phyloP scores from a whole-genome alignment of 208 protist species.

The Leishmania tropica region DNA sequence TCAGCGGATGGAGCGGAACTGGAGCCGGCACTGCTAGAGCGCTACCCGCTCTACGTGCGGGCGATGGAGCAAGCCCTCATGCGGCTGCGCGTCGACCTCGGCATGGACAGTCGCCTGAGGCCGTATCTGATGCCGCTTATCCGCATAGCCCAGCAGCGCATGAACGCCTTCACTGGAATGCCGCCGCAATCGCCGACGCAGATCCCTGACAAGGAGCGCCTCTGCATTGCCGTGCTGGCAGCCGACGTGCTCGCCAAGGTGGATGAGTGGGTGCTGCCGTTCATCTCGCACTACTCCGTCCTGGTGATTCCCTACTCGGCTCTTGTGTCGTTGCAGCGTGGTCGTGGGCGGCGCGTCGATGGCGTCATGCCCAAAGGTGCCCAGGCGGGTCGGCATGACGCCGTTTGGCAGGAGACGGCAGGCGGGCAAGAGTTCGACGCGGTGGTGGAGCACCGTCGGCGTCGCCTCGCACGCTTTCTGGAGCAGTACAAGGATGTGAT shows the following conservation, averaged over 20 bases:
- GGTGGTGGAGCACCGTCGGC: slow-evolving; percentile 54
- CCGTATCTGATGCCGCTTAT: slow-evolving; percentile 70
- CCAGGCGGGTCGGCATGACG: slow-evolving; percentile 37
- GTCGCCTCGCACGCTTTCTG: slow-evolving; percentile 60
- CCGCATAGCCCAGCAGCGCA: slow-evolving; percentile 72
- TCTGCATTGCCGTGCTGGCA: slow-evolving; percentile 73
- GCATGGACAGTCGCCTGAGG: slow-evolving; percentile 50
- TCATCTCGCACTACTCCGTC: slow-evolving; percentile 76
- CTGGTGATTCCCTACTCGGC: slow-evolving; percentile 81
- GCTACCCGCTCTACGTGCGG: slow-evolving; percentile 67
- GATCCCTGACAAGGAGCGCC: slow-evolving; percentile 36
- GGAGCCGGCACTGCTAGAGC: slow-evolving; percentile 53
- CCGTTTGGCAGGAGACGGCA: slow-evolving; percentile 41
- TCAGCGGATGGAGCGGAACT: slow-evolving; percentile 32
- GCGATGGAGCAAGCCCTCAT: slow-evolving; percentile 63
- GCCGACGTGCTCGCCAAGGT: slow-evolving; percentile 79
- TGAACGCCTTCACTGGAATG: slow-evolving; percentile 77
- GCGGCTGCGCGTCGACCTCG: slow-evolving; percentile 63
- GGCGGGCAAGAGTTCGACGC: slow-evolving; percentile 39
- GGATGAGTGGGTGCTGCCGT: slow-evolving; percentile 75
- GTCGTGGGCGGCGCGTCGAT: slow-evolving; percentile 49
- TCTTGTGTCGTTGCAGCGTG: slow-evolving; percentile 56
- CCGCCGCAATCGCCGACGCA: slow-evolving; percentile 69
- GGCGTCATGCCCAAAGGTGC: slow-evolving; percentile 38
- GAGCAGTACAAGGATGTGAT: slow-evolving; percentile 60